Percentiles rank a stretch among this genome's conserved stretches.
These are phyloP conservation scores for Arthrobotrys pseudoclavata DNA, from an alignment of 2,329 filamentous ascomycete genomes.

Conservation along the genomic window DNA sequence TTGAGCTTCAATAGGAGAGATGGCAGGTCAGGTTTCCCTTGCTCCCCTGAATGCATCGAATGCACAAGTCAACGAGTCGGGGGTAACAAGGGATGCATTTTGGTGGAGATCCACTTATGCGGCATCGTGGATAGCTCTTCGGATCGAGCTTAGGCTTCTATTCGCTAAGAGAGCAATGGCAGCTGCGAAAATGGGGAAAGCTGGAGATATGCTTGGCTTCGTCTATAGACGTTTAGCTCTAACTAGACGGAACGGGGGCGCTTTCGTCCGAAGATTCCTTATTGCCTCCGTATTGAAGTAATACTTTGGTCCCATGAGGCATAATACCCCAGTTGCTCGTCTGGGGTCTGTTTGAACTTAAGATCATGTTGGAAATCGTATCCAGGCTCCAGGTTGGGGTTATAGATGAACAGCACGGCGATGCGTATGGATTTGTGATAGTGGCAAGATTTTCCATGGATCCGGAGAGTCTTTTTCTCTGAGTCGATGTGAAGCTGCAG, in stretches of 20 bases:
- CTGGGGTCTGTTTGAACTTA: conserved; percentile 48
- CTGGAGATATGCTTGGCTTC: conserved; percentile 30
- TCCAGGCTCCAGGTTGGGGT: conserved; percentile 11
- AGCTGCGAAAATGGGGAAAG: conserved; percentile 8
- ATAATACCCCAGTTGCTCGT: conserved; percentile 16
- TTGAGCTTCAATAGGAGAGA: conserved; percentile 28
- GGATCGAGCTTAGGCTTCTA: conserved; percentile 27
- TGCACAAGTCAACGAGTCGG: conserved; percentile 5
- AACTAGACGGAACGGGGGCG: conserved; percentile 29
- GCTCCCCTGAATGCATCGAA: conserved; percentile 28
- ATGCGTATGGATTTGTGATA: conserved; percentile 31
- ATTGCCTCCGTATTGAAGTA: neutral
- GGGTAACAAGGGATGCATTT: conserved; percentile 39
- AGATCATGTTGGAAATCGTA: conserved; percentile 22
- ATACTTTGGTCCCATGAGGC: conserved; percentile 10
- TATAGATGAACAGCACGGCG: conserved; percentile 24
- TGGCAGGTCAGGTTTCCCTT: conserved; percentile 10
- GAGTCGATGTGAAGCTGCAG: conserved; percentile 26
- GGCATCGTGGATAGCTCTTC: conserved; percentile 36
- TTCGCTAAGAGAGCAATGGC: conserved; percentile 14
- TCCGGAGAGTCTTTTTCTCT: conserved; percentile 22
- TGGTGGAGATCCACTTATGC: conserved; percentile 39
- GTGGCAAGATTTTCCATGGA: conserved; percentile 33
- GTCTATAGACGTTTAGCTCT: conserved; percentile 28
- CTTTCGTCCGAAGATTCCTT: conserved; percentile 44